These are phyloP conservation scores for Alternaria sp. DNA, from an alignment of 2,329 filamentous ascomycete genomes.

Conservation along the genomic window DNA sequence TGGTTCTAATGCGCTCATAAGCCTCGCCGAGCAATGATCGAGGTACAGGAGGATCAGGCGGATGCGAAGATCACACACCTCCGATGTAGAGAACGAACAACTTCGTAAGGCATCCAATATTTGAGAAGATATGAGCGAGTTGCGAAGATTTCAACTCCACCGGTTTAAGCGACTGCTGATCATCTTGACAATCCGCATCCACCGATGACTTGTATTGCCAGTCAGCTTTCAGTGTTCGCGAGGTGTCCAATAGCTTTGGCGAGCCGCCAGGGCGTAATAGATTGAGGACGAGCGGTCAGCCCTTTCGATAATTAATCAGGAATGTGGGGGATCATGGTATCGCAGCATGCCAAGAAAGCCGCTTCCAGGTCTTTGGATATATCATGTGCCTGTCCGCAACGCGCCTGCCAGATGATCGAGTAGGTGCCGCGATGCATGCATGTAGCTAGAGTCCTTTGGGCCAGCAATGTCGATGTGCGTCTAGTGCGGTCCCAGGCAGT, in stretches of 20 bases:
- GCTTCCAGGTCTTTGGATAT: neutral
- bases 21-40: neutral
- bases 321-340: neutral
- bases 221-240: neutral
- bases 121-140: constrained; percentile 9
- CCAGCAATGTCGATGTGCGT: neutral
- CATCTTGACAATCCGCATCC: neutral
- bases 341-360: neutral
- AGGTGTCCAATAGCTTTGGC: neutral
- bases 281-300: neutral
- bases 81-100: neutral
- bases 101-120: neutral
- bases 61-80: neutral
- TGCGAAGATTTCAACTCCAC: neutral
- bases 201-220: neutral
- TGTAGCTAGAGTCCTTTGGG: neutral
- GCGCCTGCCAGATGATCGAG: neutral
- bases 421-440: neutral
- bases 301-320: neutral
- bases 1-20: neutral
- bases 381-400: neutral
- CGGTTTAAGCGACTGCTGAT: neutral
- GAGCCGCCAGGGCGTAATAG: neutral
- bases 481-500: neutral
- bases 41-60: neutral